These are phyloP conservation scores for Danielozyma ontarioensis DNA, from an alignment of 805 yeast genomes.

Conservation along the genomic window DNA sequence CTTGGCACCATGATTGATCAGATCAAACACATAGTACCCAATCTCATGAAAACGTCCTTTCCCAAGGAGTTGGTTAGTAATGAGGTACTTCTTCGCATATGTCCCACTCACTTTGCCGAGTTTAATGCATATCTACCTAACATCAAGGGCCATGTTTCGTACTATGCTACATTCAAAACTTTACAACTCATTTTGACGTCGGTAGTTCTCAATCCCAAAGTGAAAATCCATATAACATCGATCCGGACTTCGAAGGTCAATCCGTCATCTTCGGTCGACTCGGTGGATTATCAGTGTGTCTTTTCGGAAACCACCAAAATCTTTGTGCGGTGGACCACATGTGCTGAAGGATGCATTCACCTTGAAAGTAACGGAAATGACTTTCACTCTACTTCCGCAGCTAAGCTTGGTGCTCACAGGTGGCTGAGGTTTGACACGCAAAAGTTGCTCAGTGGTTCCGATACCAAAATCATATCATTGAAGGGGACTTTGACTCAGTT, in stretches of 20 bases:
- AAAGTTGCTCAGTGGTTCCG: conserved; percentile 8
- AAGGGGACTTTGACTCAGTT: conserved; percentile 21
- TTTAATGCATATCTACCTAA: conserved; percentile 48
- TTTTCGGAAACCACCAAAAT: conserved; percentile 44
- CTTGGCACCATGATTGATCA: conserved; percentile 50
- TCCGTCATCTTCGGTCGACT: not conserved
- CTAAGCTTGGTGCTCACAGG: conserved; percentile 35
- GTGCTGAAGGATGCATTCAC: conserved; percentile 48
- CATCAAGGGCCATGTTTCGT: conserved; percentile 51
- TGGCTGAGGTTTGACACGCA: conserved; percentile 33
- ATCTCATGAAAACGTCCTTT: conserved; percentile 40
- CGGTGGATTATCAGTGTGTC: conserved; percentile 24
- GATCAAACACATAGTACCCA: conserved; percentile 46
- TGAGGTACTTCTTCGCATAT: conserved; percentile 46
- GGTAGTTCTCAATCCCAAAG: conserved; percentile 48
- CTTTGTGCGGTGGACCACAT: conserved; percentile 53
- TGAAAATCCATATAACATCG: conserved; percentile 48
- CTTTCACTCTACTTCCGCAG: conserved; percentile 30
- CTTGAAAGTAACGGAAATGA: conserved; percentile 16
- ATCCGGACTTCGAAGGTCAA: conserved; percentile 12
- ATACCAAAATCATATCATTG: conserved; percentile 11
- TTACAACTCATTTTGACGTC: conserved; percentile 50
- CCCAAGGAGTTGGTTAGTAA: conserved; percentile 41
- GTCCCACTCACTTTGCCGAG: conserved; percentile 46
- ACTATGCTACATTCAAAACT: conserved; percentile 53